A percentile compares a stretch with the other conserved stretches of the same genome.
Conservation (phyloP, 1,284 basidiomycete species). For the Golubevia pallescens region DNA sequence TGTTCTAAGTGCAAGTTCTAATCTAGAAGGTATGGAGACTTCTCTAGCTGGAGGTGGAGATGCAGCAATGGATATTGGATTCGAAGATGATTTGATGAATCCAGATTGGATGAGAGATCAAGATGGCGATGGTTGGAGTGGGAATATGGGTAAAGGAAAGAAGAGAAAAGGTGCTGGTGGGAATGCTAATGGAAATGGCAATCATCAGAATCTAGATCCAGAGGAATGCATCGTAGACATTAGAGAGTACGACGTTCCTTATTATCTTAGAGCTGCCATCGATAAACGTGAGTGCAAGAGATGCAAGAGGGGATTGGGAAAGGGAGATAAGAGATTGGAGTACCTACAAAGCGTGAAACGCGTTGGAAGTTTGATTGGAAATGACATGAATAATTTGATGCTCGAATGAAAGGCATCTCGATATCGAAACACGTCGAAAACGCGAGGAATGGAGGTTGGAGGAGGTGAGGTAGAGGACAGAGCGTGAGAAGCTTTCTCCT, state of each 20-base stretch:
- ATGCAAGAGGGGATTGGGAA: background rate
- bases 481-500: no score
- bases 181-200: background rate
- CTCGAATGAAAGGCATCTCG: no score
- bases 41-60: slow-evolving; percentile 17
- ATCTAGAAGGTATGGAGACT: slow-evolving; percentile 9
- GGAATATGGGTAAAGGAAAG: slow-evolving; percentile 8
- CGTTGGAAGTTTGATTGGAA: background rate
- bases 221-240: slow-evolving; percentile 60
- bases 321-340: background rate
- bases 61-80: slow-evolving; percentile 12
- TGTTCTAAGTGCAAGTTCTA: slow-evolving; percentile 47
- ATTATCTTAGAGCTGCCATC: slow-evolving; percentile 64
- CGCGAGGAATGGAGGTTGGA: no score
- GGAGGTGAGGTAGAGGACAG: no score
- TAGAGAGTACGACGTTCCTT: slow-evolving; percentile 63
- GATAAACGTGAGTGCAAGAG: slow-evolving; percentile 36
- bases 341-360: no score
- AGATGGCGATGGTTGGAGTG: slow-evolving; percentile 22
- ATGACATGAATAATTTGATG: background rate
- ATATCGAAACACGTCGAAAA: no score
- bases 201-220: slow-evolving; percentile 22
- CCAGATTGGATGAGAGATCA: background rate
- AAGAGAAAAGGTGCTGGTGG: background rate
- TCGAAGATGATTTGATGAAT: background rate